A percentile compares a stretch with the other conserved stretches of the same genome.
Conservation (phyloP, 169 alveolate species). For the Eimeria praecox region DNA sequence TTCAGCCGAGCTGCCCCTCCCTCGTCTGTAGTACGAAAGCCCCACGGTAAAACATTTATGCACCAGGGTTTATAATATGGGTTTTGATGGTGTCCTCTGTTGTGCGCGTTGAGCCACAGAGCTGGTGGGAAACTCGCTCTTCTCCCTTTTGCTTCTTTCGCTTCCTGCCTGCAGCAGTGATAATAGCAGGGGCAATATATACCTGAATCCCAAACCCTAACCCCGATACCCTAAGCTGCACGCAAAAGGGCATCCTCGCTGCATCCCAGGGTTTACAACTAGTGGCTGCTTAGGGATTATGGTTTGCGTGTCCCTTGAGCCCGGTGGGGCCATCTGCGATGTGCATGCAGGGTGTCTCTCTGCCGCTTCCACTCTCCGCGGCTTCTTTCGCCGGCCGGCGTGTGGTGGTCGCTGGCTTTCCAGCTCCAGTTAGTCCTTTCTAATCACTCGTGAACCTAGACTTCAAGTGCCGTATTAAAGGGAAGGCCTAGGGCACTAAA, state of each 20-base stretch:
- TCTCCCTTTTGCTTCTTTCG: neutral
- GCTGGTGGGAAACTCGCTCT: neutral
- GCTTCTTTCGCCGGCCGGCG: neutral
- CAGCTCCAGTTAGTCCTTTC: slow-evolving; percentile 2
- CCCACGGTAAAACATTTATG: neutral
- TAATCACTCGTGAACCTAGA: neutral
- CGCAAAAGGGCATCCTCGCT: neutral
- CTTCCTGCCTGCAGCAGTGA: neutral
- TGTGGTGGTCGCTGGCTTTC: slow-evolving; percentile 52
- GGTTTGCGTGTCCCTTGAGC: neutral
- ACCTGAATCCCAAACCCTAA: neutral
- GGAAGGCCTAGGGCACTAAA: neutral
- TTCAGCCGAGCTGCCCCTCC: neutral
- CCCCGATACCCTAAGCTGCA: slow-evolving; percentile 5
- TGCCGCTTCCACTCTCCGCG: slow-evolving; percentile 18
- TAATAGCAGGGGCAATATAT: neutral
- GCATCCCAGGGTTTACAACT: neutral
- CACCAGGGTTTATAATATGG: neutral
- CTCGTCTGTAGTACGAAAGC: neutral
- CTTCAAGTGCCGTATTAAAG: neutral
- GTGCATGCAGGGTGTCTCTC: slow-evolving; percentile 5
- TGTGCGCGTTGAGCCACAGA: slow-evolving; percentile 16
- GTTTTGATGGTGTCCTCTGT: neutral
- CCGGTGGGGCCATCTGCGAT: slow-evolving; percentile 54
- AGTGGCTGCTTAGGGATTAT: neutral